A percentile compares a stretch with the other conserved stretches of the same genome.
These are phyloP conservation scores for Pseudoneurospora amorphoporcata DNA, from an alignment of 495 filamentous ascomycete genomes.

Conservation along the genomic window DNA sequence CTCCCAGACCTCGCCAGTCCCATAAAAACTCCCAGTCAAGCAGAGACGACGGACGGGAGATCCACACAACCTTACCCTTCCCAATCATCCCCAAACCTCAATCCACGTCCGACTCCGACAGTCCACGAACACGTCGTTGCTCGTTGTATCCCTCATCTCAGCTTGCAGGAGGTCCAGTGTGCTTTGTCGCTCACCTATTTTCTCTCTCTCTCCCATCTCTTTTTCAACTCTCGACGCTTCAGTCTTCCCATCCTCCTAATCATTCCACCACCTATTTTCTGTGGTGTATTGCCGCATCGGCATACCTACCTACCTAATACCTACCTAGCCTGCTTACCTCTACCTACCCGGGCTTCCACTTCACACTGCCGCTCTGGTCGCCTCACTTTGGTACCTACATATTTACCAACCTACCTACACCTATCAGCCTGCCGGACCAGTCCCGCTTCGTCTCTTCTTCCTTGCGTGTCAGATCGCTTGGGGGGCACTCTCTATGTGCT, in stretches of 20 bases:
- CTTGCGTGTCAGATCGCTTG: neutral
- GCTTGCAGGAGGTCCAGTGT: neutral
- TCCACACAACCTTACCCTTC: neutral
- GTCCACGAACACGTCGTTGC: neutral
- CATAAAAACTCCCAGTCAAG: neutral
- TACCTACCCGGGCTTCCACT: neutral
- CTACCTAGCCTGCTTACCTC: neutral
- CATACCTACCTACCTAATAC: neutral
- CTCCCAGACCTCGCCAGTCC: neutral
- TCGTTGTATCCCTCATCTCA: neutral
- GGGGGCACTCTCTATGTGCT: neutral
- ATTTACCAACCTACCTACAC: neutral
- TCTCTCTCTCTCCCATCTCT: neutral
- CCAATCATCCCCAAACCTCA: neutral
- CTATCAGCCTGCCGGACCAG: neutral
- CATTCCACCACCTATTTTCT: neutral
- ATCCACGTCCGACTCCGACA: neutral
- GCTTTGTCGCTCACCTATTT: neutral
- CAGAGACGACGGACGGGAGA: neutral
- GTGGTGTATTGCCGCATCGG: neutral
- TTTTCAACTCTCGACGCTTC: neutral
- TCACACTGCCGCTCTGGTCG: neutral
- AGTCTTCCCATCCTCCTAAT: neutral
- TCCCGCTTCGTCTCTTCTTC: neutral
- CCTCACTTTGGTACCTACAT: neutral